phyloP scores from a whole-genome alignment of 2,329 filamentous ascomycete genomes.

The Sporothrix mexicana region DNA sequence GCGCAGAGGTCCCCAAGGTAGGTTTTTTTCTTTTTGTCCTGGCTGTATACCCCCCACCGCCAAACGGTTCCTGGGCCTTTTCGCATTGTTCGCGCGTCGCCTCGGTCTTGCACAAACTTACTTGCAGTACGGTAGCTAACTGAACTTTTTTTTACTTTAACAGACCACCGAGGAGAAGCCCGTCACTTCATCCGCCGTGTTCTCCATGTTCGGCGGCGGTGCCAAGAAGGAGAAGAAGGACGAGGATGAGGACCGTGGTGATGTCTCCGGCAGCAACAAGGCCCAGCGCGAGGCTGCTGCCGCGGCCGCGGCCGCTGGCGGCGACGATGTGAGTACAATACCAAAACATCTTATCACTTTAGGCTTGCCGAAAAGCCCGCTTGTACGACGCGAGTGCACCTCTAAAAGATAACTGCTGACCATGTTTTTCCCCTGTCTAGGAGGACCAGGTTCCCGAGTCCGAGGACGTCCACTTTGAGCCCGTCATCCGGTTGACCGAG shows the following conservation, averaged over 20 bases:
- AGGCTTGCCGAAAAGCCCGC: no score
- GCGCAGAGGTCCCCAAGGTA: constrained; percentile 40
- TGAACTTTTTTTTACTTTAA: neutral
- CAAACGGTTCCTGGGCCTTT: neutral
- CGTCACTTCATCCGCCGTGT: constrained; percentile 71
- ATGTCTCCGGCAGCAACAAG: constrained; percentile 88
- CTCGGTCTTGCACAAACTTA: neutral
- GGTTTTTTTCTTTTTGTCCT: neutral
- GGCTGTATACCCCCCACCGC: neutral
- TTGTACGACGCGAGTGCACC: no score
- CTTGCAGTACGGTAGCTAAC: neutral
- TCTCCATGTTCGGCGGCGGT: constrained; percentile 98
- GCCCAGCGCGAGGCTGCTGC: constrained; percentile 70
- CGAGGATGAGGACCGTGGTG: constrained; percentile 78
- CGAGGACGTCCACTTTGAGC: constrained; percentile 95
- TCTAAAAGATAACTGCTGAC: neutral
- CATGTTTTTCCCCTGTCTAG: constrained; percentile 45
- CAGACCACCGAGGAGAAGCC: constrained; percentile 46
- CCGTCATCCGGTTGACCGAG: constrained; percentile 93
- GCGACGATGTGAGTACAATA: constrained; percentile 58
- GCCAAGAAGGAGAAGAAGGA: constrained; percentile 96
- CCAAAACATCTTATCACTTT: no score
- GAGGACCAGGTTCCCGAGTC: constrained; percentile 84
- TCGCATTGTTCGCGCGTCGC: neutral
- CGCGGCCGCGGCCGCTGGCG: constrained; percentile 59